These are phyloP conservation scores for Ammopiptanthus mongolicus DNA, from an alignment of 306 rosid genomes.

Conservation along the genomic window DNA sequence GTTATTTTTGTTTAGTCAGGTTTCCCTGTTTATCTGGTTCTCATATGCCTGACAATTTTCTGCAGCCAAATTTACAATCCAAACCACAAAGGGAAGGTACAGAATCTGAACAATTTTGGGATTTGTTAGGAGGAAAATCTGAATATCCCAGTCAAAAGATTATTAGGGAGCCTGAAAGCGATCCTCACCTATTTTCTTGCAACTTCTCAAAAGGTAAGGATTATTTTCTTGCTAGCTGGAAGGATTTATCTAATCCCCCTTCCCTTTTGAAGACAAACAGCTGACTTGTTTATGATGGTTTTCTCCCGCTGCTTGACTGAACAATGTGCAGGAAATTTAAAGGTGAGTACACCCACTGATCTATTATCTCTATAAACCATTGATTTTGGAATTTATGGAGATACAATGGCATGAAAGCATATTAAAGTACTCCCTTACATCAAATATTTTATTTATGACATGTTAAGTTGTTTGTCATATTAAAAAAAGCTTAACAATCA, in stretches of 20 bases:
- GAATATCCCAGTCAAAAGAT: constrained; percentile 78
- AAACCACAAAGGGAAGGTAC: constrained; percentile 83
- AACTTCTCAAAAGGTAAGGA: constrained; percentile 60
- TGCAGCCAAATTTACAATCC: constrained; percentile 82
- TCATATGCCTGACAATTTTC: constrained; percentile 24
- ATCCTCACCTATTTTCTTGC: constrained; percentile 78
- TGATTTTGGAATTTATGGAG: constrained; percentile 18
- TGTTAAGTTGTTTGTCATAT: not conserved
- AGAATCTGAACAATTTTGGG: constrained; percentile 90
- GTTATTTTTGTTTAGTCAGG: not conserved
- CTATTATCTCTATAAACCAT: constrained; percentile 19
- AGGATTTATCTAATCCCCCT: not conserved
- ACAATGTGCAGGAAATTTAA: constrained; percentile 56
- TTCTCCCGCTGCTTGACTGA: constrained; percentile 22
- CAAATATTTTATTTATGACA: not conserved
- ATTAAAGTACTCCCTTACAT: not conserved
- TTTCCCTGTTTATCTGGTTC: constrained; percentile 32
- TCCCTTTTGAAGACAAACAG: constrained; percentile 3
- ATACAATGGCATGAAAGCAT: not conserved
- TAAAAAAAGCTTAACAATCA: not conserved
- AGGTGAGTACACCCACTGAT: constrained; percentile 42
- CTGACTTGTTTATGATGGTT: constrained; percentile 33
- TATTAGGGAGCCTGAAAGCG: constrained; percentile 58
- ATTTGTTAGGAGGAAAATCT: constrained; percentile 64
- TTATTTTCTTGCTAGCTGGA: not conserved